phyloP scores from a whole-genome alignment of 441 rosid species.

The Jatropha podagrica region DNA sequence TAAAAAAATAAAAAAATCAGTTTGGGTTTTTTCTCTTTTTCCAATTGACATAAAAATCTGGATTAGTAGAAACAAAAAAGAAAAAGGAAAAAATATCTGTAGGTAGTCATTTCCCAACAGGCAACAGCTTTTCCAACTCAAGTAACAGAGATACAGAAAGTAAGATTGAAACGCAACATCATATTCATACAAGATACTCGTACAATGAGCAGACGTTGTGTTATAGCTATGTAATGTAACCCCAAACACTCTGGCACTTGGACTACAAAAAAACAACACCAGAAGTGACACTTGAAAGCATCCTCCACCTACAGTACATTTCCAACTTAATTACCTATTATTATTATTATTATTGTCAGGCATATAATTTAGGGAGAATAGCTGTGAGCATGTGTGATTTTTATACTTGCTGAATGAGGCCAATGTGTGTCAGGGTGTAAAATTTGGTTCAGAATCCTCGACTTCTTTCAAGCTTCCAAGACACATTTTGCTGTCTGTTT shows the following conservation, averaged over 20 bases:
- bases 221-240: background rate
- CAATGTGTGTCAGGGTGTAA: slow-evolving; percentile 10
- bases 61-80: background rate
- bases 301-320: too few relatives aligned
- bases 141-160: background rate
- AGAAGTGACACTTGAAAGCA: background rate
- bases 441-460: too few relatives aligned
- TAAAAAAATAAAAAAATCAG: too few relatives aligned
- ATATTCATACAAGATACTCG: background rate
- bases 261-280: too few relatives aligned
- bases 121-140: background rate
- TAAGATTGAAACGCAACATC: background rate
- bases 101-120: background rate
- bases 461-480: background rate
- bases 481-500: background rate
- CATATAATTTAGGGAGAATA: slow-evolving; percentile 4
- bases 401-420: background rate
- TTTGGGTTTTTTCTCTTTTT: too few relatives aligned
- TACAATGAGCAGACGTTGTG: slow-evolving; percentile 1
- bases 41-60: background rate
- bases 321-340: background rate
- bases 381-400: background rate
- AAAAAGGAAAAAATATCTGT: background rate
- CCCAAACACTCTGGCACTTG: too few relatives aligned
- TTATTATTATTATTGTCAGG: background rate